A percentile compares a stretch with the other conserved stretches of the same genome.
Conservation (phyloP, 768 basidiomycete genomes). For the Suillus subalutaceus region DNA sequence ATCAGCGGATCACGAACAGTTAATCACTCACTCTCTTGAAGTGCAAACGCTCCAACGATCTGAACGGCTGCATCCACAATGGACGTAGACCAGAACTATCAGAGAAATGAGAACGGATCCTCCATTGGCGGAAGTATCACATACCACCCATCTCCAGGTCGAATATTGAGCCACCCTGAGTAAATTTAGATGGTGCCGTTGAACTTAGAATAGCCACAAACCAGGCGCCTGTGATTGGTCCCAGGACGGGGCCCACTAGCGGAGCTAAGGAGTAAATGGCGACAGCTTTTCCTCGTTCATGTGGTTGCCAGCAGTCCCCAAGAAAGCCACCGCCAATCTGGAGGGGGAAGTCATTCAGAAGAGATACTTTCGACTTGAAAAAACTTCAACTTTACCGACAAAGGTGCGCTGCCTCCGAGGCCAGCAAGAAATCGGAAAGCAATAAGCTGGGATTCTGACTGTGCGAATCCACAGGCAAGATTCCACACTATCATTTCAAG, state of each 20-base stretch:
- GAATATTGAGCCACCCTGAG: conserved; percentile 54
- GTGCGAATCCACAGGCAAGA: conserved; percentile 64
- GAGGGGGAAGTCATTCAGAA: background rate
- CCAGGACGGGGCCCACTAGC: conserved; percentile 64
- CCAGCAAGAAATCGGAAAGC: conserved; percentile 72
- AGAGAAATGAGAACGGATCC: background rate
- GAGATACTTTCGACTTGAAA: background rate
- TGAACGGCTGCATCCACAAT: conserved; percentile 61
- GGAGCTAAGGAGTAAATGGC: conserved; percentile 69
- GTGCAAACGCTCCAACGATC: conserved; percentile 53
- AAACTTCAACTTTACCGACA: conserved; percentile 41
- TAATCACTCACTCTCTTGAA: conserved; percentile 60
- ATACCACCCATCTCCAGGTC: conserved; percentile 74
- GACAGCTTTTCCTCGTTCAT: conserved; percentile 66
- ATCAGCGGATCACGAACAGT: conserved; percentile 20
- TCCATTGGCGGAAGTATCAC: conserved; percentile 20
- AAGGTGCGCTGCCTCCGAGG: conserved; percentile 72
- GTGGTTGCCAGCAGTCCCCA: conserved; percentile 61
- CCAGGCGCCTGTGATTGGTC: conserved; percentile 67
- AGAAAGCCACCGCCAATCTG: conserved; percentile 70
- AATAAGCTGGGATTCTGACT: conserved; percentile 58
- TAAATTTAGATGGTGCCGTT: conserved; percentile 5
- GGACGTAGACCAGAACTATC: conserved; percentile 67
- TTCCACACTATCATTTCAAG: conserved; percentile 52
- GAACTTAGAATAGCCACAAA: conserved; percentile 20